phyloP scores from a whole-genome alignment of 148 eudicot species.

The Spergularia bocconei region DNA sequence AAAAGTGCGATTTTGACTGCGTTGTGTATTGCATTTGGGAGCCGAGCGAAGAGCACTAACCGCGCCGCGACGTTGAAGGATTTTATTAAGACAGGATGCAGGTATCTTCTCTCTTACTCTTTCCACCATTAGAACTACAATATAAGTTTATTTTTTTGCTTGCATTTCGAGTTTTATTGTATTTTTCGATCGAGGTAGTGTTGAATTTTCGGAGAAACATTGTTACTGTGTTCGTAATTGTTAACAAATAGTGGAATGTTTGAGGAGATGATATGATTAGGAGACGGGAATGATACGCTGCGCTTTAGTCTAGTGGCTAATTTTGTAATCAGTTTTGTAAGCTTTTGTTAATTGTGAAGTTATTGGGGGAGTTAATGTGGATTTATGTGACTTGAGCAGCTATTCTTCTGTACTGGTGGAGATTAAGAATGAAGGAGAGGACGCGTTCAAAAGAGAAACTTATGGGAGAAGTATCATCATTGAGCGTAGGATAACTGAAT shows the following conservation, averaged over 20 bases:
- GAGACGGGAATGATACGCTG: neutral
- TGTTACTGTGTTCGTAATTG: too few species aligned
- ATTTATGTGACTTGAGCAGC: constrained; percentile 37
- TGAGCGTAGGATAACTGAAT: constrained; percentile 82
- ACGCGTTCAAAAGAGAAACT: constrained; percentile 75
- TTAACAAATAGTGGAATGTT: too few species aligned
- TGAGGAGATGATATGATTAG: neutral
- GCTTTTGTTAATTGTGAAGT: neutral
- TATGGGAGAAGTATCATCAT: constrained; percentile 72
- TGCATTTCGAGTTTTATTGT: neutral
- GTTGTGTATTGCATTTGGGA: constrained; percentile 87
- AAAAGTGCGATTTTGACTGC: constrained; percentile 98
- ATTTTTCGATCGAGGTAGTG: neutral
- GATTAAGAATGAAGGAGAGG: constrained; percentile 81
- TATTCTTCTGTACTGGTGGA: constrained; percentile 73
- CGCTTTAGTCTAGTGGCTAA: neutral
- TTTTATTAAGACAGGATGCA: constrained; percentile 94
- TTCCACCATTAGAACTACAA: neutral
- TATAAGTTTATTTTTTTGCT: neutral
- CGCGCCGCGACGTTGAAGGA: constrained; percentile 80
- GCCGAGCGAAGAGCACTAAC: constrained; percentile 88
- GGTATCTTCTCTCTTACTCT: constrained; percentile 35
- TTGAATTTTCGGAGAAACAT: neutral
- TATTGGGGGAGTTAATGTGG: constrained; percentile 1
- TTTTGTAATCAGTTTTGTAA: neutral